These are phyloP conservation scores for Ramaria sp. DNA, from an alignment of 768 basidiomycete genomes.

Conservation along the genomic window DNA sequence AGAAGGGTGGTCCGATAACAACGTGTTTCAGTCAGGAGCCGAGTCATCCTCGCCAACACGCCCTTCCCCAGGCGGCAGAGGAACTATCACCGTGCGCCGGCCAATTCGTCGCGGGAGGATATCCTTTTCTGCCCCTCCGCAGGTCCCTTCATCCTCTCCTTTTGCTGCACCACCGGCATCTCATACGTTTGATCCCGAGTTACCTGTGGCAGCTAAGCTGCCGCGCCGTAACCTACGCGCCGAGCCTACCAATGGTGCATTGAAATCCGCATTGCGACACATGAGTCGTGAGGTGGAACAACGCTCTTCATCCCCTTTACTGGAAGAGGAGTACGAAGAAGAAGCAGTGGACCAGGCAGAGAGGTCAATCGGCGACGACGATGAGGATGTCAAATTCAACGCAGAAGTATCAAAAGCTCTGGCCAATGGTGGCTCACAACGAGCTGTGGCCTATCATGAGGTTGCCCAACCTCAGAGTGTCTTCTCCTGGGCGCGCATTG, in stretches of 20 bases:
- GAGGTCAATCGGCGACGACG: slow-evolving; percentile 9
- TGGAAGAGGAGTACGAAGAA: slow-evolving; percentile 15
- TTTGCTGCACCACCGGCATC: slow-evolving; percentile 11
- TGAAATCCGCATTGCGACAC: neutral
- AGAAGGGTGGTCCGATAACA: slow-evolving; percentile 85
- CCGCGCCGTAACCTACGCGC: neutral
- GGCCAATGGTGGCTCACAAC: slow-evolving; percentile 21
- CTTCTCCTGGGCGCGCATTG: slow-evolving; percentile 16
- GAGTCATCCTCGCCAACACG: slow-evolving; percentile 75
- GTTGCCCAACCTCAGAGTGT: neutral
- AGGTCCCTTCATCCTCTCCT: slow-evolving; percentile 17
- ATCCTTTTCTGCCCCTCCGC: slow-evolving; percentile 63
- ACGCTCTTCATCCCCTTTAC: neutral
- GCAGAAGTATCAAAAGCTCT: slow-evolving; percentile 28
- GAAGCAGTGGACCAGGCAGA: slow-evolving; percentile 17
- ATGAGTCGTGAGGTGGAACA: neutral
- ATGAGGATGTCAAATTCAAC: slow-evolving; percentile 2
- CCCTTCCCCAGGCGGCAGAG: slow-evolving; percentile 44
- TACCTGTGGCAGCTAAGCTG: slow-evolving; percentile 23
- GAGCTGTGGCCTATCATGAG: slow-evolving; percentile 10
- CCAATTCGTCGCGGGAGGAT: slow-evolving; percentile 46
- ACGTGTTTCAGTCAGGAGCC: slow-evolving; percentile 83
- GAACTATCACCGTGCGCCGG: slow-evolving; percentile 28
- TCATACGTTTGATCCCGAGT: slow-evolving; percentile 42
- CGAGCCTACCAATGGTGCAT: neutral